Evolutionary conservation across 768 basidiomycete genomes (phyloP).

Genomic region (Lanmaoa pseudosensibilis): DNA sequence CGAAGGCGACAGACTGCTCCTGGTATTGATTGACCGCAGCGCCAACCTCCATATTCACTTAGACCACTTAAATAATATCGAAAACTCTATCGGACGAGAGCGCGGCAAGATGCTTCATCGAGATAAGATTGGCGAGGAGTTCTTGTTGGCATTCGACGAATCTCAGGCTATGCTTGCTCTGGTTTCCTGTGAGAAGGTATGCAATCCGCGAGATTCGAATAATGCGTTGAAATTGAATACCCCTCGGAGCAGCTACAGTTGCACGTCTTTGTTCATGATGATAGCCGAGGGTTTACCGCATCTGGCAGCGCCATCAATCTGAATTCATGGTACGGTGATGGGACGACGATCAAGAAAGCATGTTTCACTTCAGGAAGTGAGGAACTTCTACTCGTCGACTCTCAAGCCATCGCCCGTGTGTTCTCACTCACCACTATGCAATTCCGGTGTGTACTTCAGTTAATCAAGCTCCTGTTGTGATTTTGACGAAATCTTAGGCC

Average conservation of each 20-base stretch:
- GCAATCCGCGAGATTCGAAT: background rate
- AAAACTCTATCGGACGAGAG: conserved; percentile 34
- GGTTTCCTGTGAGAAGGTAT: conserved; percentile 45
- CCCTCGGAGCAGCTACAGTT: conserved; percentile 38
- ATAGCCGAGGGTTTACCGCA: conserved; percentile 42
- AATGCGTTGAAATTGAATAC: background rate
- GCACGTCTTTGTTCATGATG: conserved; percentile 51
- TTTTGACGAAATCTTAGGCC: conserved; percentile 35
- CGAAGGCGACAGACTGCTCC: conserved; percentile 38
- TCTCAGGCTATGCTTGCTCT: conserved; percentile 47
- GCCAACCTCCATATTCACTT: conserved; percentile 39
- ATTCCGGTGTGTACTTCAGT: conserved; percentile 42
- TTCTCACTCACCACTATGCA: conserved; percentile 55
- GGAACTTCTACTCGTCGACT: conserved; percentile 54
- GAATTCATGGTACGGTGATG: conserved; percentile 44
- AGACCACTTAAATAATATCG: conserved; percentile 36
- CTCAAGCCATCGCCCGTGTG: conserved; percentile 42
- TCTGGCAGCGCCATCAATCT: conserved; percentile 46
- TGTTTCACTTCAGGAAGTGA: conserved; percentile 52
- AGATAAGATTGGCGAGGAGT: conserved; percentile 48
- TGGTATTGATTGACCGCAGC: conserved; percentile 38
- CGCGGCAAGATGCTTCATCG: conserved; percentile 38
- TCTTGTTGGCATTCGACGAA: conserved; percentile 53
- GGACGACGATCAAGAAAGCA: conserved; percentile 36
- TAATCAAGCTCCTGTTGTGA: background rate